Base-by-base conservation (phyloP, 768 basidiomycete species). In the Tephrocybe sp. region DNA sequence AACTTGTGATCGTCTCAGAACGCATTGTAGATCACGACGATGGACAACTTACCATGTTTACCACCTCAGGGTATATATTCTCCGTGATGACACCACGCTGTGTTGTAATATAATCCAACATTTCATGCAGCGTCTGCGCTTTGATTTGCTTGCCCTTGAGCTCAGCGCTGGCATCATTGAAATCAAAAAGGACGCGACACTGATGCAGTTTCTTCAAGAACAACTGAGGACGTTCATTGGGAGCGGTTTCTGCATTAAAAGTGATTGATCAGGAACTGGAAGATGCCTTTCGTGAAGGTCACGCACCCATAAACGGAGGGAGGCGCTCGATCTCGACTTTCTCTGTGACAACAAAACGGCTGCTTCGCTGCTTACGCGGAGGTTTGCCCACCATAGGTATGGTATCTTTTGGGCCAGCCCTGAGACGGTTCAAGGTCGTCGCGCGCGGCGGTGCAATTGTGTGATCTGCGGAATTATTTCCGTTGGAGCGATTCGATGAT, bases 131-230 rank as follows among this genome's bases (percentile, higher is more conserved):
- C 12, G 97, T 92, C 68, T 97, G 93, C 2, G 95, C 92, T 76
- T 99, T 99, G 72, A 98, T 90, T 69, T 98, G 96, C 73, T 99
- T 99, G 58, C 94, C 95, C 68, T 88, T 90, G 63, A 99, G 80
- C 61, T 99, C 97, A 24, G 90, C 78, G 61, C 90, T 95, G 38
- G 94, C 90, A 65, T 99, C 97, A 65, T 98, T 98, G 71, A 99
- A 99, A 72, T 99, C 97, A 69, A 99, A 99, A 34, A 99, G 73
- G 55, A 98, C 94, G 48, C 89, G 86, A 72, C 96, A 98, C 66
- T 99, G 97, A 67, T 89, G 86, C 46, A 99, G 79, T 70, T 99
- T 99, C 70, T 80, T 92, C 63, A 98, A 75, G 67, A 99, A 98
- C 30, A 99, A 77, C 52, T 87, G 86, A 27, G 92, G 84, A 28